Evolutionary conservation across 148 eudicot species (phyloP).

Genomic region (Silene conica): DNA sequence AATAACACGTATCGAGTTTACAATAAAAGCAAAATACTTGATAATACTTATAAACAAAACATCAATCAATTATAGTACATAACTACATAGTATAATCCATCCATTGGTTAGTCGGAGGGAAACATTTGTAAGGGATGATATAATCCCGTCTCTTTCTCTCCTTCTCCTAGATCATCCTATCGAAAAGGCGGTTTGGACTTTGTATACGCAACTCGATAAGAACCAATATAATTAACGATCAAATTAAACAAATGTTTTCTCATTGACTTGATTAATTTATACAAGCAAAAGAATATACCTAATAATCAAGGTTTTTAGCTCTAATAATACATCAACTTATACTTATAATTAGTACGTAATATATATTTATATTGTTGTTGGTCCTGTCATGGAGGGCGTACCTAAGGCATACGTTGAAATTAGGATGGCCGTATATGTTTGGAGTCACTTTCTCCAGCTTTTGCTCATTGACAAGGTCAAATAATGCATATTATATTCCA

Average conservation of each 20-base stretch:
- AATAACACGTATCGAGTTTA: no score
- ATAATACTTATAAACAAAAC: no score
- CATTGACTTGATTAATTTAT: conserved; percentile 11
- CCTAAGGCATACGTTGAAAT: neutral
- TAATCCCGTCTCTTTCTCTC: no score
- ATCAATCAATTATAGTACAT: no score
- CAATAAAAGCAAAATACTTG: no score
- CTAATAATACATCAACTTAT: conserved; percentile 2
- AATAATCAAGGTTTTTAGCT: neutral
- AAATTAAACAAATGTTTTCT: conserved; percentile 9
- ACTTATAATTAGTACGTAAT: neutral
- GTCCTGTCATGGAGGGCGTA: neutral
- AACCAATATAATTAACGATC: neutral
- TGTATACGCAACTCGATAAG: neutral
- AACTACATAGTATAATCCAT: no score
- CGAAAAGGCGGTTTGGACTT: neutral
- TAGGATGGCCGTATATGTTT: neutral
- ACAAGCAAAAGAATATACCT: neutral
- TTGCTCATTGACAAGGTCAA: neutral
- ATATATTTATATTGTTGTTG: neutral
- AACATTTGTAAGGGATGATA: no score
- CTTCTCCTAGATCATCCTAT: neutral
- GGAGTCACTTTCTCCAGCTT: neutral
- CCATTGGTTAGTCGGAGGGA: no score
- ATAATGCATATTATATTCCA: no score